Conservation (phyloP, 2,329 filamentous ascomycete genomes). For the Didymellaceae sp. region DNA sequence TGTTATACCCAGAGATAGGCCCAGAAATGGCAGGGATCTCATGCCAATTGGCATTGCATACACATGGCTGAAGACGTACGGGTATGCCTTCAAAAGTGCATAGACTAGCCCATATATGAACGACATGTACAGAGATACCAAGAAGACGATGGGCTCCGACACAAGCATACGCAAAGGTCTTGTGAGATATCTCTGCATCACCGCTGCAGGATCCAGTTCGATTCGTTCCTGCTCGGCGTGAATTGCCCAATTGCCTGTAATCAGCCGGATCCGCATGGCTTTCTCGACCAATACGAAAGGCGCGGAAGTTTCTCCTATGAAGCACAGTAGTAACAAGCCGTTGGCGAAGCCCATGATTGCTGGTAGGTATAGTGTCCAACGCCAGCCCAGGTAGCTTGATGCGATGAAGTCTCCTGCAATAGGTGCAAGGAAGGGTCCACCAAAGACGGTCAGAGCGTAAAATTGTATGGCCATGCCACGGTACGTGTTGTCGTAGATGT, state of each 20-base stretch:
- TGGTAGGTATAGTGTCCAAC: conserved; percentile 5
- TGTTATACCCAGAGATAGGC: background rate
- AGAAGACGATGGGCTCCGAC: conserved; percentile 33
- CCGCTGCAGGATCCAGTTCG: background rate
- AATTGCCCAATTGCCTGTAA: conserved; percentile 4
- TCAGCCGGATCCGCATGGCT: background rate
- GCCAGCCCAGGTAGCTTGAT: conserved; percentile 1
- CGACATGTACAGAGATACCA: conserved; percentile 34
- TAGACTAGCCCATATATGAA: conserved; percentile 34
- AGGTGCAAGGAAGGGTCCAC: conserved; percentile 1
- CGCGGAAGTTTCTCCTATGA: background rate
- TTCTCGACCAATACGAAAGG: background rate
- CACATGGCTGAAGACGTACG: conserved; percentile 1
- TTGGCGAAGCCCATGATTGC: background rate
- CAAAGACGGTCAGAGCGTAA: conserved; percentile 6
- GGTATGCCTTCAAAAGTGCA: conserved; percentile 3
- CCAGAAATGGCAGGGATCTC: conserved; percentile 3
- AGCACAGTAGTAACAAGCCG: background rate
- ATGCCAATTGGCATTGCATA: background rate
- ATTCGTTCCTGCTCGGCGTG: conserved; percentile 2
- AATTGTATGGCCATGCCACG: conserved; percentile 9
- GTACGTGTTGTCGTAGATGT: conserved; percentile 5
- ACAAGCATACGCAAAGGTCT: conserved; percentile 35
- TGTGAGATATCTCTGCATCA: conserved; percentile 13
- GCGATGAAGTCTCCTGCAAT: background rate